Base-by-base conservation (phyloP, 441 rosid genomes). In the Gossypium schwendimanii region DNA sequence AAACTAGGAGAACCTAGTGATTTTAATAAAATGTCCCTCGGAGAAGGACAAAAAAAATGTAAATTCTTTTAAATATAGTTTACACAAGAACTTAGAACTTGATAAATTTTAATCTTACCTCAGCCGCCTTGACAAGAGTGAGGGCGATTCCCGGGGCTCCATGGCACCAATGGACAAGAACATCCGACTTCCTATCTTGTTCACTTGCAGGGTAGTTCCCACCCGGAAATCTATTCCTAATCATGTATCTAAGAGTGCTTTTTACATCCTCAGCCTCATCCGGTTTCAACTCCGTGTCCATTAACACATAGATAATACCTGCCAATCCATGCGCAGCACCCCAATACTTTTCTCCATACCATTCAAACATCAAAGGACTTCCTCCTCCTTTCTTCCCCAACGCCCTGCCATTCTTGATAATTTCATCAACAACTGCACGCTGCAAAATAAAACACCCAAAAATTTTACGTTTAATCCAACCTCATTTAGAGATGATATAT, bases 321-420 rank as follows among this genome's bases (percentile, higher is more conserved):
- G 90, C 89, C 77, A 88, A 82, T n/a, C 92, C 92, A 70, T 88
- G 89, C 1, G 90, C 90, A 44, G 90, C 89, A 71, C 92, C 92
- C 92, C 87, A 88, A 61, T 86, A 86, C 81, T 77, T 85, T 67
- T 81, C 67, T 58, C 90, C 88, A 57, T 88, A 77, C 87, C 87
- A 88, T 76, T 88, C 85, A 74, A 74, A 88, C 90, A 86, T 88
- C 70, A 88, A 79, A 17, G 90, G 87, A 3, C 79, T 78, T 74
- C 79, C 80, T 45, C 57, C 80, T 63, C 87, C 89, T 39, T 77
- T 79, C 73, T 74, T 79, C 15, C 72, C 88, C 71, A 85, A 55
- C 26, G 20, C 54, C 76, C 88, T 82, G 55, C 92, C 88, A 58
- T 72, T 65, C 79, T 77, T 77, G 11, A 88, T 81, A 36, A 88